phyloP scores from a whole-genome alignment of 306 rosid species.

The Pueraria montana region DNA sequence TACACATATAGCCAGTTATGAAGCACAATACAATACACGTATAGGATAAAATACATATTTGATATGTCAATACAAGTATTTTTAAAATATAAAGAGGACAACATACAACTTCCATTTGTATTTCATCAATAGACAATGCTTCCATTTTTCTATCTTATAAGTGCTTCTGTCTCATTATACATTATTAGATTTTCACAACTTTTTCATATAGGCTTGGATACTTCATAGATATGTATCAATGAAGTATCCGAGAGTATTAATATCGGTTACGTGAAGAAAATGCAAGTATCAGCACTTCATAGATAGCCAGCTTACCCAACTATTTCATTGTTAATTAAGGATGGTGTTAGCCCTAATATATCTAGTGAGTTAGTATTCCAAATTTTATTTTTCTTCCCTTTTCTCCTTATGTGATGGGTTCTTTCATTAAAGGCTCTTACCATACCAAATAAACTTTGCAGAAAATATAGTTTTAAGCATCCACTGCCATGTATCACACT shows the following conservation, averaged over 20 bases:
- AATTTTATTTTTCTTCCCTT: neutral
- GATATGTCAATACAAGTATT: neutral
- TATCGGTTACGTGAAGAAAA: neutral
- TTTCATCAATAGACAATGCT: neutral
- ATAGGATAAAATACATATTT: neutral
- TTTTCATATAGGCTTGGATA: neutral
- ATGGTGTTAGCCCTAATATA: too few relatives aligned
- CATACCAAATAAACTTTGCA: constrained; percentile 6
- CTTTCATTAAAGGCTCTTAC: constrained; percentile 20
- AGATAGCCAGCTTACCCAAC: too few relatives aligned
- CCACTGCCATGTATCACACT: constrained; percentile 14
- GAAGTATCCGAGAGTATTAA: neutral
- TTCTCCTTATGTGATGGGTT: neutral
- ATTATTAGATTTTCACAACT: neutral
- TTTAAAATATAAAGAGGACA: neutral
- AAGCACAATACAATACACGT: neutral
- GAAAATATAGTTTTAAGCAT: constrained; percentile 10
- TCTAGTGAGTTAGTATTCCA: neutral
- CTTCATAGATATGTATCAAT: neutral
- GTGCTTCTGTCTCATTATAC: neutral
- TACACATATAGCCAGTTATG: neutral
- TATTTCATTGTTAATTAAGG: too few relatives aligned
- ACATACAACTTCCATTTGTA: neutral
- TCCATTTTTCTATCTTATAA: neutral
- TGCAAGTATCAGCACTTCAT: neutral